Conservation (phyloP, 129 eudicot species). For the Lonicera japonica region DNA sequence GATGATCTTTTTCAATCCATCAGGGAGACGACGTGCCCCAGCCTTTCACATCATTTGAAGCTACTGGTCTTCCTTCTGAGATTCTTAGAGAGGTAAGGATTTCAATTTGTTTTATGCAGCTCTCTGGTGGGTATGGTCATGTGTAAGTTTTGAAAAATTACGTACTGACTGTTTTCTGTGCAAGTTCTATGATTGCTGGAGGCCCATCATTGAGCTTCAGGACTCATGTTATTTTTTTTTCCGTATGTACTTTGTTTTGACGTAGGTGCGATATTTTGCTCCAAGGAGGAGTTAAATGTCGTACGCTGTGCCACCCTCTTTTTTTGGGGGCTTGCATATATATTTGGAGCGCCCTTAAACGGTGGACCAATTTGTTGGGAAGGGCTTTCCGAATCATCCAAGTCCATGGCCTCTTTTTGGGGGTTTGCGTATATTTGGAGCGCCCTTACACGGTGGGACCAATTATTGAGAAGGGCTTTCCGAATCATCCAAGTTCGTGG, state of each 20-base stretch:
- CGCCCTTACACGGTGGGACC: conserved; percentile 58
- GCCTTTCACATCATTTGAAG: conserved; percentile 76
- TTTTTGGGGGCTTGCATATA: conserved; percentile 22
- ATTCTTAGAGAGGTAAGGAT: conserved; percentile 72
- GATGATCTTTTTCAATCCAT: conserved; percentile 1
- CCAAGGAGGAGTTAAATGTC: conserved; percentile 99
- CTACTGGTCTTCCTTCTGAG: conserved; percentile 79
- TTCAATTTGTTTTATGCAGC: conserved; percentile 7
- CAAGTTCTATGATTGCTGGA: conserved; percentile 38
- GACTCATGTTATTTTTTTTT: conserved; percentile 47
- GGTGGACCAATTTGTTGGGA: conserved; percentile 48
- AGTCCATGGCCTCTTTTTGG: conserved; percentile 32
- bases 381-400: conserved; percentile 89
- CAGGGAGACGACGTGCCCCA: conserved; percentile 76
- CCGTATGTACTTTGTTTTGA: conserved; percentile 53
- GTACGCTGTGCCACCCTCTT: conserved; percentile 77
- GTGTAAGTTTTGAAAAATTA: conserved; percentile 20
- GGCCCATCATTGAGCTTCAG: conserved; percentile 43
- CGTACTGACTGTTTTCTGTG: conserved; percentile 5
- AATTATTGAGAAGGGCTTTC: conserved; percentile 61
- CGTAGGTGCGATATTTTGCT: conserved; percentile 99
- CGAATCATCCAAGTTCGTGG: conserved; percentile 77
- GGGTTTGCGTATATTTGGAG: conserved; percentile 49
- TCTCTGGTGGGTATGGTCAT: conserved; percentile 15
- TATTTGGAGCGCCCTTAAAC: conserved; percentile 58